phyloP scores from a whole-genome alignment of 441 rosid genomes.

The Heliophila coronopifolia region DNA sequence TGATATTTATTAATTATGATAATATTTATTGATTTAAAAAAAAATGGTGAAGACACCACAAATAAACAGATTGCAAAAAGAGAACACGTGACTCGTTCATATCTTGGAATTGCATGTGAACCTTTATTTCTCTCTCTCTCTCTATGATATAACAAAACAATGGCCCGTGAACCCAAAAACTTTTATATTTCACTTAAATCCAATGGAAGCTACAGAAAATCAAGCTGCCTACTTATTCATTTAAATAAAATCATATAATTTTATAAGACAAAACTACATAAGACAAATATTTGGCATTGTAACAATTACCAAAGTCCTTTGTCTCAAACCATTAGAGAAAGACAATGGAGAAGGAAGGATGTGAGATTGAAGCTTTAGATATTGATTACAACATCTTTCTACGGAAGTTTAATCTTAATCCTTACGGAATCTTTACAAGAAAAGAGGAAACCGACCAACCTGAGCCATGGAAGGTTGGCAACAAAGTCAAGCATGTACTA shows the following conservation, averaged over 20 bases:
- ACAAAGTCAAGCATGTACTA: constrained; percentile 43
- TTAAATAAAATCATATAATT: background rate
- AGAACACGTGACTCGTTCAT: constrained; percentile 29
- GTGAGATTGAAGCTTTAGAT: constrained; percentile 73
- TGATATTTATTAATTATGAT: no score
- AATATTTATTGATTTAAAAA: no score
- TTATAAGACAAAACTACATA: background rate
- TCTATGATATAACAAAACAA: constrained; percentile 21
- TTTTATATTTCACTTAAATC: constrained; percentile 23
- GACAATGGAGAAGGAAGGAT: constrained; percentile 66
- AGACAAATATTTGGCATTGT: no score
- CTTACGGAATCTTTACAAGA: constrained; percentile 37
- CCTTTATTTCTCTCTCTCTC: background rate
- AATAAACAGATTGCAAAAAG: background rate
- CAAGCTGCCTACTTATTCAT: constrained; percentile 15
- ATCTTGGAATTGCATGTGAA: constrained; percentile 31
- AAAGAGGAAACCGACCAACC: constrained; percentile 24
- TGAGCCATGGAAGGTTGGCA: constrained; percentile 19
- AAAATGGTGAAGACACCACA: no score
- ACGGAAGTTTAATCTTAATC: constrained; percentile 23
- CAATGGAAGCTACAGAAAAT: constrained; percentile 32
- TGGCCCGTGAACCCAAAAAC: constrained; percentile 26
- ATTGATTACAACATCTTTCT: constrained; percentile 51
- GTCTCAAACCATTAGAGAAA: no score
- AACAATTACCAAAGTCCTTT: no score